Percentiles rank a stretch among this genome's conserved stretches.
Conservation (phyloP, 163 green algal species). For the Scenedesmus sp. region DNA sequence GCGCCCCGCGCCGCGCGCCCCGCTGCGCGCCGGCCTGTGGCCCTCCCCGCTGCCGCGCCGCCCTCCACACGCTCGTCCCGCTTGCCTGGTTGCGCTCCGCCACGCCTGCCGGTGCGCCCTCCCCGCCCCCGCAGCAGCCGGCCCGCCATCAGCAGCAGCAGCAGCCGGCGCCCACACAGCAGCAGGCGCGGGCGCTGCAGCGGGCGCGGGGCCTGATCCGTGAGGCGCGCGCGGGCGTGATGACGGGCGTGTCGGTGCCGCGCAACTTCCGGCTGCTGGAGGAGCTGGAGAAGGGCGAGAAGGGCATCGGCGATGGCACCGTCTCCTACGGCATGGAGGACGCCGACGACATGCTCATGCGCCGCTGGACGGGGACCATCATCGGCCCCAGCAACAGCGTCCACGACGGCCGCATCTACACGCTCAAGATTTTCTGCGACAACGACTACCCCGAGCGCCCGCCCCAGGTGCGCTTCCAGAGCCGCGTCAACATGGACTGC, state of each 20-base stretch:
- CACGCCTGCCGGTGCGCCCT: too few relatives aligned
- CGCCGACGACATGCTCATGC: constrained; percentile 94
- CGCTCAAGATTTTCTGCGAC: constrained; percentile 86
- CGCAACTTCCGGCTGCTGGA: constrained; percentile 98
- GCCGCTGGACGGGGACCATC: constrained; percentile 98
- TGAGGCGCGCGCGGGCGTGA: not conserved
- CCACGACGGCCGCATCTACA: constrained; percentile 95
- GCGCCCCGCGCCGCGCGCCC: too few relatives aligned
- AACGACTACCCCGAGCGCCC: constrained; percentile 83
- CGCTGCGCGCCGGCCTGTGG: too few relatives aligned
- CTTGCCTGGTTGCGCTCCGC: too few relatives aligned
- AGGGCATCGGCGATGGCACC: constrained; percentile 96
- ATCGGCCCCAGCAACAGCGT: constrained; percentile 93
- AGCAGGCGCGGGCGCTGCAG: too few relatives aligned
- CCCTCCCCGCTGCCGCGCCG: too few relatives aligned
- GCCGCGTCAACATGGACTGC: constrained; percentile 87
- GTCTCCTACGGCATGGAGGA: constrained; percentile 98
- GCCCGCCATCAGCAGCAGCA: too few relatives aligned
- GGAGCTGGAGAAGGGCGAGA: constrained; percentile 98
- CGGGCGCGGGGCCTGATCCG: too few relatives aligned
- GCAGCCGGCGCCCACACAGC: too few relatives aligned
- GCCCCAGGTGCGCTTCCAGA: constrained; percentile 76
- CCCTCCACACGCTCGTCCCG: too few relatives aligned
- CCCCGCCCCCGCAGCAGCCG: too few relatives aligned
- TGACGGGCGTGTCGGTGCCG: constrained; percentile 74